Conservation (phyloP, 176 grass and related monocot species). For the Triticum timopheevii region DNA sequence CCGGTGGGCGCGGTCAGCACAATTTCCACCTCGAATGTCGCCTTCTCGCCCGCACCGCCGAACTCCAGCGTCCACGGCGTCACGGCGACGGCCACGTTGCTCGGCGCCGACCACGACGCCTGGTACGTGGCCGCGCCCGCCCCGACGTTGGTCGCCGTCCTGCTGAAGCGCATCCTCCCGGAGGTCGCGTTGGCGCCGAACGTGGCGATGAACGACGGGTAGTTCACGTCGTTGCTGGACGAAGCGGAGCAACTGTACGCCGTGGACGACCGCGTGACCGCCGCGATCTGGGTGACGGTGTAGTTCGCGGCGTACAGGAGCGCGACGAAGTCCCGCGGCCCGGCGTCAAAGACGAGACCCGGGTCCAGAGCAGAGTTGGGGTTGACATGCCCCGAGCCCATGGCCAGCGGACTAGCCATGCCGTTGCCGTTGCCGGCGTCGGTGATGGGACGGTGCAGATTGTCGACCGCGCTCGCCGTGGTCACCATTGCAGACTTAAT, state of each 20-base stretch:
- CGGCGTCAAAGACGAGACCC: constrained; percentile 55
- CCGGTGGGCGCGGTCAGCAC: not conserved
- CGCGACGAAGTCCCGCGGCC: constrained; percentile 36
- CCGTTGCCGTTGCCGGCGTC: not conserved
- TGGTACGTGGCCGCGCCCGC: not conserved
- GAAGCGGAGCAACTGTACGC: constrained; percentile 28
- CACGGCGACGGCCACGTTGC: constrained; percentile 13
- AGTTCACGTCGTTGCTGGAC: constrained; percentile 35
- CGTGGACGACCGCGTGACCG: constrained; percentile 35
- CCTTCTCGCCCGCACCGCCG: constrained; percentile 13
- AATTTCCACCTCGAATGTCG: constrained; percentile 19
- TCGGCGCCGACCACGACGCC: not conserved
- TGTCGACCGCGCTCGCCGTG: constrained; percentile 31
- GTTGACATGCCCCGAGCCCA: constrained; percentile 57
- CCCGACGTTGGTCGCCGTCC: constrained; percentile 40
- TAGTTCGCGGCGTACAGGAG: constrained; percentile 60
- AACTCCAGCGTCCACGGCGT: constrained; percentile 29
- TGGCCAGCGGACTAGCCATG: constrained; percentile 41
- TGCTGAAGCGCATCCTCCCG: constrained; percentile 9
- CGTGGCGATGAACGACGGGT: constrained; percentile 40
- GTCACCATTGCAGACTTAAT: constrained; percentile 50
- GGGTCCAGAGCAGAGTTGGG: constrained; percentile 67
- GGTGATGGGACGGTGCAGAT: constrained; percentile 26
- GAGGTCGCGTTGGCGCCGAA: constrained; percentile 12
- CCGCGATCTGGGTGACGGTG: constrained; percentile 48